Evolutionary conservation across 1,284 basidiomycete species (phyloP), one percentile per base, ranked within the genome.

Genomic region (Amylostereum areolatum): DNA sequence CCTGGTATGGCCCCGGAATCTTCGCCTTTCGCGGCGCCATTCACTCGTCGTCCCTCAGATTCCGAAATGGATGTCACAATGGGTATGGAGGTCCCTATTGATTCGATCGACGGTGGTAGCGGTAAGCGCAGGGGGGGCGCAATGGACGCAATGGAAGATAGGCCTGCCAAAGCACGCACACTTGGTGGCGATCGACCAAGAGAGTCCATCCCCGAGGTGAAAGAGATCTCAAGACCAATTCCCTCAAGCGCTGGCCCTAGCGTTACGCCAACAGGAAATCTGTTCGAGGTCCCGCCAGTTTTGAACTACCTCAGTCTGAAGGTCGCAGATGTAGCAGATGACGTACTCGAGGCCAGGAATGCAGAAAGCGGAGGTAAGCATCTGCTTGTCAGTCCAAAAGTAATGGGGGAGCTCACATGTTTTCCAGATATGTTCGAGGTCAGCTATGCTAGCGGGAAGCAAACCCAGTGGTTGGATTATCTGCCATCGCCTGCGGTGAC

Each of bases 391-490:
- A 12, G 11, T 40, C 9, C 11, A n/a, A 9, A 5, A 18, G 32
- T 18, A 2, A 42, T 31, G 28, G 29, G 33, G 40, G 9, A 42
- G 27, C 41, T 18, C 41, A 32, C 25, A 56, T 40, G 9, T 32
- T 48, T 47, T 53, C 25, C 57, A 85, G 83, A 74, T 29, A 70
- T 77, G n/a, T 77, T 77, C 8, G 90, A 94, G 60, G 75, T 95
- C 11, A 69, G 78, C 6, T 82, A 81, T 53, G 68, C 79, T 40
- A 78, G 71, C 57, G 76, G 80, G 32, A 80, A 84, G 67, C 72
- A 85, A 61, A 79, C 83, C 5, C 78, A 87, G 47, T 98, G 95
- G 94, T 64, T 94, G 46, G 93, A 97, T 65, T 97, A 89, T 65
- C 61, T 93, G 6, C 80, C 89, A 1, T 79, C 78, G 0, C 83